These are phyloP conservation scores for Lophiostoma macrostomum DNA, from an alignment of 495 filamentous ascomycete species.

Conservation along the genomic window DNA sequence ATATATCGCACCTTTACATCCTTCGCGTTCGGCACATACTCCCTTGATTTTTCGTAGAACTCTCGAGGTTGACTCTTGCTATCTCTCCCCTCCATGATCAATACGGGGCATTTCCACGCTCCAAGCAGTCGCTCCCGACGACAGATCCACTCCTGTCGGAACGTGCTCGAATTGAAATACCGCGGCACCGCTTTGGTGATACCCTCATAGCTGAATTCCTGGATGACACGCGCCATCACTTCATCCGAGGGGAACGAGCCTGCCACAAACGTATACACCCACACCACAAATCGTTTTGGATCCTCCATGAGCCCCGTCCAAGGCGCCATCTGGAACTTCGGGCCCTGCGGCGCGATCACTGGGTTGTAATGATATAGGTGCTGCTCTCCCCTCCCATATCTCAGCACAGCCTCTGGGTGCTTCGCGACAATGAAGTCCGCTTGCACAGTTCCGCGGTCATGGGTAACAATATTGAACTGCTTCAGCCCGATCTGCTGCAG, in stretches of 20 bases:
- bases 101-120: conserved; percentile 11
- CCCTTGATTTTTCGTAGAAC: conserved; percentile 14
- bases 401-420: conserved; percentile 10
- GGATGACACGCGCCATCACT: conserved; percentile 2
- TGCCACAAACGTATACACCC: conserved; percentile 5
- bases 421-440: conserved; percentile 15
- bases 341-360: conserved; percentile 9
- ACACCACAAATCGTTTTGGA: conserved; percentile 13
- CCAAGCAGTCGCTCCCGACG: conserved; percentile 1
- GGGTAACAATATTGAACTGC: conserved; percentile 6
- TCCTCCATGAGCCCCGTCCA: conserved; percentile 17
- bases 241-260: neutral
- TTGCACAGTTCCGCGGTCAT: conserved; percentile 15
- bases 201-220: conserved; percentile 5
- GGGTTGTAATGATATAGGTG: conserved; percentile 20
- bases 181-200: neutral
- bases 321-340: conserved; percentile 3
- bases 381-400: conserved; percentile 14
- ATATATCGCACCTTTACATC: conserved; percentile 11
- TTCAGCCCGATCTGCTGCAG: neutral
- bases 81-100: conserved; percentile 11
- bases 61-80: conserved; percentile 12
- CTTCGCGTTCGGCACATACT: conserved; percentile 13
- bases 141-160: conserved; percentile 1
- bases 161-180: conserved; percentile 1